A percentile compares a stretch with the other conserved stretches of the same genome.
These are phyloP conservation scores for Stenocarpella maydis DNA, from an alignment of 2,329 filamentous ascomycete genomes.

Conservation along the genomic window DNA sequence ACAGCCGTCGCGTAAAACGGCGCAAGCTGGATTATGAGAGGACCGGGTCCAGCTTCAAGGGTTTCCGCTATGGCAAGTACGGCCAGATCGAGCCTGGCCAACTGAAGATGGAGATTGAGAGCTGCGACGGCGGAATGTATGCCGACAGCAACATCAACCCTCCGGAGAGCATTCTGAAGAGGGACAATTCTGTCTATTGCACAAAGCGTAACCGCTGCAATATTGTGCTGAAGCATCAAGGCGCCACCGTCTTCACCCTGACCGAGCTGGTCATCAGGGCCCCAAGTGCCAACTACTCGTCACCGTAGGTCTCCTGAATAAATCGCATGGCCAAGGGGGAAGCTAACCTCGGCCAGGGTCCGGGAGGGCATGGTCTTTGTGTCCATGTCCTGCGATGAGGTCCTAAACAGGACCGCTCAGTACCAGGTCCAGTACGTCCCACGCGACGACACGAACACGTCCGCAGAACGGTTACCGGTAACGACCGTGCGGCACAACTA, in stretches of 20 bases:
- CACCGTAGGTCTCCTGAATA: constrained; percentile 71
- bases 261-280: constrained; percentile 90
- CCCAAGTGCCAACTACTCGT: constrained; percentile 81
- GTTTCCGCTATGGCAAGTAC: constrained; percentile 83
- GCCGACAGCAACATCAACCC: constrained; percentile 70
- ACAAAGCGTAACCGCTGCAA: constrained; percentile 90
- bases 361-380: constrained; percentile 94
- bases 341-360: constrained; percentile 61
- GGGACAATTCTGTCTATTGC: constrained; percentile 84
- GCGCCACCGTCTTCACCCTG: constrained; percentile 80
- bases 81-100: constrained; percentile 86
- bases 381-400: constrained; percentile 82
- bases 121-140: constrained; percentile 83
- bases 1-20: constrained; percentile 68
- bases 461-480: constrained; percentile 46
- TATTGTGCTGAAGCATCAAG: constrained; percentile 82
- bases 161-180: constrained; percentile 82
- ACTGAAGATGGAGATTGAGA: constrained; percentile 86
- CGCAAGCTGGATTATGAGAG: constrained; percentile 75
- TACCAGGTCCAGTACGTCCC: constrained; percentile 75
- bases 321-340: neutral
- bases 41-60: constrained; percentile 56
- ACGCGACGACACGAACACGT: constrained; percentile 39
- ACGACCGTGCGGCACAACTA: constrained; percentile 62
- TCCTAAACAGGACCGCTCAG: constrained; percentile 75